Percentiles rank a stretch among this genome's conserved stretches.
phyloP scores from a whole-genome alignment of 306 rosid species.

The Prosopis cineraria region DNA sequence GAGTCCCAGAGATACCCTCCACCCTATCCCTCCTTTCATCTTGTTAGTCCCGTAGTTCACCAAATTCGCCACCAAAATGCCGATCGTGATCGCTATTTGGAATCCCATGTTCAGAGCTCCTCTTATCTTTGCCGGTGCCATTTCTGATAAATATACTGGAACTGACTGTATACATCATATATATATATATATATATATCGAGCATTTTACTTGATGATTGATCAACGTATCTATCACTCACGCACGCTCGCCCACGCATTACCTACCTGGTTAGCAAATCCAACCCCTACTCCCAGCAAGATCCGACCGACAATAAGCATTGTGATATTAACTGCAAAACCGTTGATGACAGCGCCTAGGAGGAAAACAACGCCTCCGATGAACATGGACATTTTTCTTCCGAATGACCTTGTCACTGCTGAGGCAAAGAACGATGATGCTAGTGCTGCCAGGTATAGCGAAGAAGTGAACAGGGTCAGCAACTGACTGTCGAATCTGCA shows the following conservation, averaged over 20 bases:
- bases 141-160: constrained; percentile 51
- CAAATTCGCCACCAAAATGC: constrained; percentile 44
- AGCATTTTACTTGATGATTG: no score
- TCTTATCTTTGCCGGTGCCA: constrained; percentile 49
- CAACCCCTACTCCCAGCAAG: constrained; percentile 44
- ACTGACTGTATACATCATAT: constrained; percentile 39
- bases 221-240: no score
- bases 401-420: constrained; percentile 34
- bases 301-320: constrained; percentile 46
- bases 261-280: constrained; percentile 49
- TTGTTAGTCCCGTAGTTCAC: constrained; percentile 41
- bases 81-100: constrained; percentile 52
- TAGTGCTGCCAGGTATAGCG: constrained; percentile 48
- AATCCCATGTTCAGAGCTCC: constrained; percentile 53
- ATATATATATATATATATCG: no score
- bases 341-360: constrained; percentile 34
- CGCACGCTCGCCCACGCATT: no score
- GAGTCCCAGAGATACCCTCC: constrained; percentile 44
- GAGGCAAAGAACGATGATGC: constrained; percentile 52
- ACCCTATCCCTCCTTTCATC: constrained; percentile 46
- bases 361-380: constrained; percentile 36
- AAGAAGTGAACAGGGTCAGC: constrained; percentile 46
- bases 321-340: constrained; percentile 9
- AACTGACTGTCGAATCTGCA: constrained; percentile 39
- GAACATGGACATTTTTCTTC: constrained; percentile 47